Base-by-base conservation (phyloP, 2,329 filamentous ascomycete genomes). In the Arachnopeziza araneosa region DNA sequence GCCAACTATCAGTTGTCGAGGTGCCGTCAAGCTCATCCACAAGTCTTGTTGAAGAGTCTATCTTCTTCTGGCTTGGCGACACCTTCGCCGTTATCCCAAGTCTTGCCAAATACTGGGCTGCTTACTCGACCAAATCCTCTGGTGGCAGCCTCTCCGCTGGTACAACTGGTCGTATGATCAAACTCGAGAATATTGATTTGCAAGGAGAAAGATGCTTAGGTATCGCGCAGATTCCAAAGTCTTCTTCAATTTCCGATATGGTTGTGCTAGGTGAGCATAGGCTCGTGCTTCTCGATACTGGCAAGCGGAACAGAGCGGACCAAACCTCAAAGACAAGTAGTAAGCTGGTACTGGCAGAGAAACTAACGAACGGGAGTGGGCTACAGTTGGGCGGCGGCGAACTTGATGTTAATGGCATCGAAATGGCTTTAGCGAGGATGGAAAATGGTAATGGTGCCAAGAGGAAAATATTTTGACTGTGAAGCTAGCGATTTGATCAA, bases 351-450 rank as follows among this genome's bases (percentile, higher is more conserved):
- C 44, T 71, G 8, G 62, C 58, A 48, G 67, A 68, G 53, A 68
- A 62, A 36, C 58, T 60, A 57, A 48, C 59, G 1, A 65, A 65
- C 58, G 36, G 36, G 17, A 57, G 19, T 7, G 32, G 26, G 9
- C 12, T 52, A 30, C 14, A 48, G 21, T 24, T 44, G 36, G 17
- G 26, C 14, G 48, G 36, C 24, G 64, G 65, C 9, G 66, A 72
- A 22, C 75, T 88, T 65, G 84, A 86, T 69, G 84, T 88, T 52
- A 82, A 86, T 78, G 83, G 84, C 65, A 85, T 88, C 67, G 85
- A 88, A 65, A 79, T 82, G 60, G 81, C 80, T 54, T 71, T 88
- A 56, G 79, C 83, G 54, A 76, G 74, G 55, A 76, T 88, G 80
- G 80, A 84, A 48, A 66, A 69, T 24, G 63, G 65, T 17, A 57